Evolutionary conservation across 2,329 filamentous ascomycete species (phyloP), one percentile per base, ranked within the genome.

Genomic region (Ophiostoma montium): DNA sequence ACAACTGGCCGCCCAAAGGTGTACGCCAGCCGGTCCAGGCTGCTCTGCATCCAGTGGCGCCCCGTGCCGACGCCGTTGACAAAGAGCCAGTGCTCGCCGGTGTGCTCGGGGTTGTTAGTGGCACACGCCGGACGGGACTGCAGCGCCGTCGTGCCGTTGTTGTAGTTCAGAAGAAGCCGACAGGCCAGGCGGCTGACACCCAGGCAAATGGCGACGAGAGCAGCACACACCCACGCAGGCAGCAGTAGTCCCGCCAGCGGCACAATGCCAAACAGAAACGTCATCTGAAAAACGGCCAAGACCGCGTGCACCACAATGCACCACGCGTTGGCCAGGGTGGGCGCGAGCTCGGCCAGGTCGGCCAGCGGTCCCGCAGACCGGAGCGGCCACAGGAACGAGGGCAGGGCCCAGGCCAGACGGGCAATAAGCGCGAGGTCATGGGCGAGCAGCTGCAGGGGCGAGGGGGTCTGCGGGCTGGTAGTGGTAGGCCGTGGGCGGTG

Each of bases 81-180:
- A 59, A 84, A 89, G n/a, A 89, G 70, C 85, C 85, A 90, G 57
- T 80, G 74, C 64, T 89, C 84, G 47, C 78, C 69, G 11, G 68
- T 66, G 60, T 78, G 71, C 54, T 75, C 69, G 0, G 69, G 67
- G 16, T 63, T 61, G 1, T 63, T 63, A 15, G 68, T 61, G 1
- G 78, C 70, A 53, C 74, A 78, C 48, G 73, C 65, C 2, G 70
- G 77, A 78, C 16, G 61, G 55, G 73, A 78, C 3, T 68, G 66
- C 46, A 68, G 64, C 3, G 64, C 59, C 8, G 56, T 60, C n/a
- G 76, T 70, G 7, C 56, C 60, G 18, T 78, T 71, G 55, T 82
- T 82, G 46, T 78, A 71, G 55, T 82, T 82, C 46, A 78, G 60
- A 31, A 75, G 57, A 2, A 67, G 16, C 3, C 31, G 58, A 55